phyloP scores from a whole-genome alignment of 2,329 filamentous ascomycete genomes.

The Stemphylium beticola region DNA sequence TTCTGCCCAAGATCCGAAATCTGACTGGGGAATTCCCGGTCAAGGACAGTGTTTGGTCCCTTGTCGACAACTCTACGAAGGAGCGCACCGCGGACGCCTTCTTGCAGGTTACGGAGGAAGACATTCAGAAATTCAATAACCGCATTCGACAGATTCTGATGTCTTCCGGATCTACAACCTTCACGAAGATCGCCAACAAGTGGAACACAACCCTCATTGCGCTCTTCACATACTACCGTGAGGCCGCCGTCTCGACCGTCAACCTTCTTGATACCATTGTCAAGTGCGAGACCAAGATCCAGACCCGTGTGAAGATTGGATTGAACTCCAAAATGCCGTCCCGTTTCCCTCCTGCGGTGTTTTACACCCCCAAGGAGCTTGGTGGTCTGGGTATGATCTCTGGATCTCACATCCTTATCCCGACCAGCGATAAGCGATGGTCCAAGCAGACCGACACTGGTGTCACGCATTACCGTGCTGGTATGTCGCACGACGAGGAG shows the following conservation, averaged over 20 bases:
- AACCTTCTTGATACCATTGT: conserved; percentile 95
- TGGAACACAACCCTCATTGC: conserved; percentile 99
- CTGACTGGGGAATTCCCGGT: conserved; percentile 95
- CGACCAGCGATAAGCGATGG: conserved; percentile 97
- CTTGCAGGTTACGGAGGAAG: conserved; percentile 95
- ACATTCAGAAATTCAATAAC: conserved; percentile 99
- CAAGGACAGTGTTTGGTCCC: conserved; percentile 97
- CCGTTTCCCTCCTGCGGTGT: conserved; percentile 96
- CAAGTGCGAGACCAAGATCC: conserved; percentile 99
- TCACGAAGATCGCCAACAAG: conserved; percentile 99
- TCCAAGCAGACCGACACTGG: conserved; percentile 97
- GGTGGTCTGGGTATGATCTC: conserved; percentile 99
- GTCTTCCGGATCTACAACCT: conserved; percentile 98
- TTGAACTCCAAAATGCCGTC: conserved; percentile 99
- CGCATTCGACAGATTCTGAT: conserved; percentile 97
- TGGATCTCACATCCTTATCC: conserved; percentile 95
- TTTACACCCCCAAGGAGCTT: conserved; percentile 97
- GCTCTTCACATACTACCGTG: conserved; percentile 97
- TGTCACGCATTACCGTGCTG: conserved; percentile 93
- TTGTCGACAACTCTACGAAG: conserved; percentile 95
- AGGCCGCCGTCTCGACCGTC: conserved; percentile 94
- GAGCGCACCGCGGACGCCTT: conserved; percentile 97
- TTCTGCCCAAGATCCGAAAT: conserved; percentile 93
- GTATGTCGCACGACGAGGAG: conserved; percentile 98
- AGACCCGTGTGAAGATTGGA: conserved; percentile 98